Base-by-base conservation (phyloP, 2,329 filamentous ascomycete species). In the Neocatenulostroma microsporum region DNA sequence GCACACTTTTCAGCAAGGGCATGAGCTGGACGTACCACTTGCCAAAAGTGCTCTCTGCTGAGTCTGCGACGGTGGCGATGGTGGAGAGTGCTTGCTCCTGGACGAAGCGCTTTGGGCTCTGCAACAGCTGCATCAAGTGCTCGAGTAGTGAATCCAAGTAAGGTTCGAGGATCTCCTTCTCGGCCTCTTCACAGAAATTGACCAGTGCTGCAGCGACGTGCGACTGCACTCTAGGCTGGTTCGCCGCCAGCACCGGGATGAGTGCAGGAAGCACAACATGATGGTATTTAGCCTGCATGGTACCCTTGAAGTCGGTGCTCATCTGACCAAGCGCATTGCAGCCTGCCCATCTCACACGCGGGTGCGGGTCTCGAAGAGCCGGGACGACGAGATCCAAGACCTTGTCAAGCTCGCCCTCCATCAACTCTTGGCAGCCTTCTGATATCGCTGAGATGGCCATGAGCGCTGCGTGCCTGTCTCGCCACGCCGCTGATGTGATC, bases 391-490 rank as follows among this genome's bases (percentile, higher is more conserved):
- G 73, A 47, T 94, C 86, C 31, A 98, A 73, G 15, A 98, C 89
- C 57, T 95, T 88, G 60, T 87, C 85, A 3, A 98, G 72, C 62
- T 98, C 91, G 27, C 84, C 84, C 48, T 94, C 74, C 91, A 98
- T 98, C 44, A 95, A 72, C 18, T 96, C 89, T 41, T 87, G 81
- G 58, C 91, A 98, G 24, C 91, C 91, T 63, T 98, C 91, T 0
- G 91, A 96, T 46, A 98, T 98, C 48, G 91, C 91, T 3, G 89
- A 96, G 44, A 98, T 95, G 17, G 91, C 91, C 91, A 98, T 98
- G 35, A 98, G 75, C 30, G 91, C 91, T 21, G 91, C 91, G 62
- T 98, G 91, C 44, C 89, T 79, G 61, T 98, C 91, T 55, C 85
- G 80, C 91, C 91, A 98, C 20, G 86, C 78, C 51, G 84, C 82